Conservation (phyloP, 345 rosid genomes). For the Camelina laxa region DNA sequence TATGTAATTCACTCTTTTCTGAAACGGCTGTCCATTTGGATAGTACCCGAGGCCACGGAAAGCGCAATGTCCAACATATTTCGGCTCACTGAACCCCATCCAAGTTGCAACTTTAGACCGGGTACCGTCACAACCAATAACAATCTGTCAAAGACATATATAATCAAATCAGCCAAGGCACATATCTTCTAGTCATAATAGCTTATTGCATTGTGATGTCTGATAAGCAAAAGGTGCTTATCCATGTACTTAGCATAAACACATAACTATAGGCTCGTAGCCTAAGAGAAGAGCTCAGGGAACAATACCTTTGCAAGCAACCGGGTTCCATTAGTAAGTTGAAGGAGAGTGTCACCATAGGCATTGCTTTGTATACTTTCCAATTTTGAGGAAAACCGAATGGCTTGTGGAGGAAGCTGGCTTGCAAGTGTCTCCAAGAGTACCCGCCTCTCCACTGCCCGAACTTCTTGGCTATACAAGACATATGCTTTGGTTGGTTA, state of each 20-base stretch:
- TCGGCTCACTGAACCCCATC: conserved; percentile 92
- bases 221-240: neutral
- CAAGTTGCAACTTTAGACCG: conserved; percentile 79
- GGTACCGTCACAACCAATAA: conserved; percentile 87
- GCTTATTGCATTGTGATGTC: neutral
- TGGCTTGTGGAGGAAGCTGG: conserved; percentile 66
- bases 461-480: conserved; percentile 82
- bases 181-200: conserved; percentile 12
- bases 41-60: conserved; percentile 76
- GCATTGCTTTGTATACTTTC: conserved; percentile 52
- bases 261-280: neutral
- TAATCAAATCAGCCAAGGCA: conserved; percentile 1
- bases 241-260: neutral
- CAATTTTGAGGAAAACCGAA: conserved; percentile 73
- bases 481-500: conserved; percentile 11
- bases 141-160: conserved; percentile 57
- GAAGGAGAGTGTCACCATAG: conserved; percentile 56
- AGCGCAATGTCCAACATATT: conserved; percentile 79
- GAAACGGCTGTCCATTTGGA: conserved; percentile 73
- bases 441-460: conserved; percentile 86
- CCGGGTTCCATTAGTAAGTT: conserved; percentile 65
- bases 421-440: conserved; percentile 80
- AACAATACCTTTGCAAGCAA: conserved; percentile 62
- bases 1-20: conserved; percentile 65
- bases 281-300: neutral